These are phyloP conservation scores for Helminthosporium solani DNA, from an alignment of 2,329 filamentous ascomycete genomes.

Conservation along the genomic window DNA sequence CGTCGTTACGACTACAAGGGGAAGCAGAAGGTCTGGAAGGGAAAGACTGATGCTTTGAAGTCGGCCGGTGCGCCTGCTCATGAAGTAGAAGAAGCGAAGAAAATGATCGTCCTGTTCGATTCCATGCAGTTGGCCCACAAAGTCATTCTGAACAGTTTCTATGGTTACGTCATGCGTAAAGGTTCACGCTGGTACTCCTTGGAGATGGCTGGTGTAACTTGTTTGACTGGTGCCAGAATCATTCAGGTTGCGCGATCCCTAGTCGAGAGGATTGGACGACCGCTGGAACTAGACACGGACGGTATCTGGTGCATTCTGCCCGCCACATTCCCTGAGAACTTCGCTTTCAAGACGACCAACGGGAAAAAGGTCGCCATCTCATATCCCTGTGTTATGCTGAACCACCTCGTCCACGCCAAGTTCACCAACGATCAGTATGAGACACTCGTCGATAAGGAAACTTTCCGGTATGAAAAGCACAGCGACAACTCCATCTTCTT, in stretches of 20 bases:
- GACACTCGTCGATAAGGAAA: constrained; percentile 74
- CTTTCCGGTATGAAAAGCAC: constrained; percentile 90
- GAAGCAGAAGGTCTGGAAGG: constrained; percentile 97
- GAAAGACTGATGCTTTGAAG: constrained; percentile 86
- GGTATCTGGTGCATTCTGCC: constrained; percentile 99
- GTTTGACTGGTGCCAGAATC: constrained; percentile 91
- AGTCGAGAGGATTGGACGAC: constrained; percentile 88
- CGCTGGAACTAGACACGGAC: constrained; percentile 93
- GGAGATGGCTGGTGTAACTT: constrained; percentile 99
- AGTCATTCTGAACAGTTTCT: constrained; percentile 98
- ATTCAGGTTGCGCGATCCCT: constrained; percentile 94
- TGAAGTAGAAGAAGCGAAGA: constrained; percentile 92
- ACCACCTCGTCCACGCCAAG: constrained; percentile 88
- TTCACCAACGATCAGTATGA: constrained; percentile 99
- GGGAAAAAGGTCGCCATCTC: constrained; percentile 97
- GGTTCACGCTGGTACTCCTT: constrained; percentile 98
- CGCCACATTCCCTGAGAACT: constrained; percentile 94
- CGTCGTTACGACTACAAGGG: constrained; percentile 98
- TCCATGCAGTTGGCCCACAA: constrained; percentile 97
- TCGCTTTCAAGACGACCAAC: constrained; percentile 88
- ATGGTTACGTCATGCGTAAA: constrained; percentile 99
- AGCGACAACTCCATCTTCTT: constrained; percentile 99
- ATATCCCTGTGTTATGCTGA: constrained; percentile 98
- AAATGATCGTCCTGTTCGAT: constrained; percentile 97
- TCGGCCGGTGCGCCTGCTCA: constrained; percentile 70